Evolutionary conservation across 2,329 filamentous ascomycete species (phyloP).

Genomic region (Orbilia javanica): DNA sequence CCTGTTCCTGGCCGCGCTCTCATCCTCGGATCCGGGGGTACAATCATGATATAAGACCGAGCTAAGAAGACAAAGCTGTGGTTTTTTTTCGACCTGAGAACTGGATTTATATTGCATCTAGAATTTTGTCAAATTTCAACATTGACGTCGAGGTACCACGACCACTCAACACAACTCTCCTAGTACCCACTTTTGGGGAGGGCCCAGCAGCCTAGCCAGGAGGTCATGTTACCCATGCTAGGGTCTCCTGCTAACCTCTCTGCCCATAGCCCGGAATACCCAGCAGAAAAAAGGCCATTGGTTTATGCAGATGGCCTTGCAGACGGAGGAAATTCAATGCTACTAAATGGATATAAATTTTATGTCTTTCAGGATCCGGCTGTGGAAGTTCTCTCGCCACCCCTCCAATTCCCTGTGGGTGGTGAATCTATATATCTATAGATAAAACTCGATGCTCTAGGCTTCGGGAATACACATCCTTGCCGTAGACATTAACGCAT

Average conservation of each 20-base stretch:
- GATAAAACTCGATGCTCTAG: background rate
- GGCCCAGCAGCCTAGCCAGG: constrained; percentile 45
- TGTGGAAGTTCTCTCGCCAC: background rate
- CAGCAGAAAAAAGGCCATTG: background rate
- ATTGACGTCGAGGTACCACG: constrained; percentile 56
- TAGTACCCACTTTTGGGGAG: constrained; percentile 49
- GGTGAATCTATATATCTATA: background rate
- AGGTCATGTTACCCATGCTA: constrained; percentile 54
- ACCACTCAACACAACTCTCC: constrained; percentile 58
- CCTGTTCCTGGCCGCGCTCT: constrained; percentile 21
- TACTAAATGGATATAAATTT: constrained; percentile 5
- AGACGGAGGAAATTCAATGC: background rate
- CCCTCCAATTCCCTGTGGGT: background rate
- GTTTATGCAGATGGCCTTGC: background rate
- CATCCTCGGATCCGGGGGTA: constrained; percentile 20
- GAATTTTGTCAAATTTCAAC: constrained; percentile 19
- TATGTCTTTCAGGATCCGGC: constrained; percentile 12
- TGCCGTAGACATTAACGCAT: constrained; percentile 3
- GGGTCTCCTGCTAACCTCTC: constrained; percentile 29
- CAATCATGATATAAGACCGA: background rate
- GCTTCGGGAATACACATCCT: background rate
- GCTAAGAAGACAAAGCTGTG: background rate
- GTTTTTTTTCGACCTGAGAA: background rate
- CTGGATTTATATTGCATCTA: constrained; percentile 14
- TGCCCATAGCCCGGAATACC: background rate